A percentile compares a stretch with the other conserved stretches of the same genome.
Evolutionary conservation across 2,329 filamentous ascomycete genomes (phyloP).

Genomic region (Geosmithia flava): DNA sequence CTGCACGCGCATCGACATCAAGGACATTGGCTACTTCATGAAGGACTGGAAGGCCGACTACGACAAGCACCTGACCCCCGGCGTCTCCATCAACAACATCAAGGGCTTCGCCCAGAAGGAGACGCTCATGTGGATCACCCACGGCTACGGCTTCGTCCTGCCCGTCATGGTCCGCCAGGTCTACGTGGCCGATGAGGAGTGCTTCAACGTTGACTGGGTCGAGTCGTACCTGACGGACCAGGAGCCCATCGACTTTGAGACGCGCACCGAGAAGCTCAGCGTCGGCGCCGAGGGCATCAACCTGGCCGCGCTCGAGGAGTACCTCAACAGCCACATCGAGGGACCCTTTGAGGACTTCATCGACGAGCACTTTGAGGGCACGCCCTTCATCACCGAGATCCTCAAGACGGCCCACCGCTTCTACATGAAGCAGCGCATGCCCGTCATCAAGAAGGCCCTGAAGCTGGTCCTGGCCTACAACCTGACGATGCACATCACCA

Average conservation of each 20-base stretch:
- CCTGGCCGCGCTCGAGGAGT: constrained; percentile 69
- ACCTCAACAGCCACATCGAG: constrained; percentile 91
- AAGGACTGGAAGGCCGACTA: constrained; percentile 99
- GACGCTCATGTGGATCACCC: constrained; percentile 78
- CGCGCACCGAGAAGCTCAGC: constrained; percentile 78
- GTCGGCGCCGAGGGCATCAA: constrained; percentile 84
- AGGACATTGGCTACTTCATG: constrained; percentile 97
- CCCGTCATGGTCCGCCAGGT: constrained; percentile 92
- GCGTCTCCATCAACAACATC: constrained; percentile 88
- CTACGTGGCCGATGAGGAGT: constrained; percentile 81
- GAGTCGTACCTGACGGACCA: constrained; percentile 60
- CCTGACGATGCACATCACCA: constrained; percentile 84
- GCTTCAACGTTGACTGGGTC: constrained; percentile 89
- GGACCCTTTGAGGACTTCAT: constrained; percentile 86
- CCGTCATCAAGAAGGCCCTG: constrained; percentile 86
- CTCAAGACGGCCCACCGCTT: constrained; percentile 92
- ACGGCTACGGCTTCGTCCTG: constrained; percentile 87
- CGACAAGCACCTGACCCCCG: constrained; percentile 75
- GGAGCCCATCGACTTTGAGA: constrained; percentile 69
- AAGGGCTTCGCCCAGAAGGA: constrained; percentile 66
- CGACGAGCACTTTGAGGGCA: constrained; percentile 92
- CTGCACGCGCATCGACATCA: constrained; percentile 96
- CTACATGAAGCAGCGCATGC: constrained; percentile 77
- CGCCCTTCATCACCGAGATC: constrained; percentile 88
- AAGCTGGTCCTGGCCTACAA: constrained; percentile 96